Evolutionary conservation across 75 land plant species (phyloP), one percentile per base, ranked within the genome.

Genomic region (Ceratopteris richardii): DNA sequence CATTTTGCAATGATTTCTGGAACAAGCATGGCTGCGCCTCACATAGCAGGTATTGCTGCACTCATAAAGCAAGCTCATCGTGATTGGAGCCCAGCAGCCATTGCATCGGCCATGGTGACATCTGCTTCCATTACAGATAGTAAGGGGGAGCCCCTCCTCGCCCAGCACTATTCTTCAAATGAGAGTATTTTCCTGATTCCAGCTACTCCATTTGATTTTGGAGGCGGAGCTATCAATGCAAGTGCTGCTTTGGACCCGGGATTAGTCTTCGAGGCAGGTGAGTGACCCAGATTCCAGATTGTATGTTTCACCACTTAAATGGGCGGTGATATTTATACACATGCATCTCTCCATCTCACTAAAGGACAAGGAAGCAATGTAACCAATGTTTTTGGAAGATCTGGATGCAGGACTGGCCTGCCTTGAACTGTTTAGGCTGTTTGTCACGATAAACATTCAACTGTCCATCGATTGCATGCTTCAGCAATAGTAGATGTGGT

Each of bases 21-120:
- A 20, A 93, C 98, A 44, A 93, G 98, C 62, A 93, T 93, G 98
- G 90, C 98, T 18, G 79, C 95, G 40, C 98, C 98, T 40, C 98
- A 93, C 62, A 76, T 93, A 39, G 84, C 98, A 18, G 98, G 98
- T 6, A 82, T 85, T 63, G 90, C 98, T 48, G 98, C 98, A 2
- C 76, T 93, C 31, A 41, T 93, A 23, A 88, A 79, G 68, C 86
- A 89, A 72, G 75, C 71, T 58, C 72, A 88, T 51, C 98, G 83
- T 22, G 54, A 58, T 2, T 88, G 95, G 98, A 93, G 90, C 64
- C 98, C 98, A 21, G 80, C 96, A 21, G 96, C 83, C 21, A 85
- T 93, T 36, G 84, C 88, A 51, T 93, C 98, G 44, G 98, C 98
- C 17, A 66, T 93, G 69, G 80, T 83, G 82, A 93, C 98, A 3